These are phyloP conservation scores for Pyrenula aspistea DNA, from an alignment of 495 filamentous ascomycete genomes.

Conservation along the genomic window DNA sequence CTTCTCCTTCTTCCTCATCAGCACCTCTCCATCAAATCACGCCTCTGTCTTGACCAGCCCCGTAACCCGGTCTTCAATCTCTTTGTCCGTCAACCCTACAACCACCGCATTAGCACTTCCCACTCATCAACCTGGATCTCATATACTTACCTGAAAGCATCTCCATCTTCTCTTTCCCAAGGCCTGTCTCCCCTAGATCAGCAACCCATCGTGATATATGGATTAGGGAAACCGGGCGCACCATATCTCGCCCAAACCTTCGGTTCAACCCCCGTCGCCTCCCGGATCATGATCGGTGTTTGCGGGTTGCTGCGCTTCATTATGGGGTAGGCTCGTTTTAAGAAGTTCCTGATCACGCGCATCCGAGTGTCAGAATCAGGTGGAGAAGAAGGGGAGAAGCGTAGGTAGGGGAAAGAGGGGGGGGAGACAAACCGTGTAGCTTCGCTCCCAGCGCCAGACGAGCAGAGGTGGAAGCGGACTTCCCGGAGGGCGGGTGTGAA, in stretches of 20 bases:
- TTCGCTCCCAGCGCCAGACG: slow-evolving; percentile 78
- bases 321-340: slow-evolving; percentile 83
- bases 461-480: slow-evolving; percentile 93
- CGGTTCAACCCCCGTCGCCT: slow-evolving; percentile 70
- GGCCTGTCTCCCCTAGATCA: slow-evolving; percentile 39
- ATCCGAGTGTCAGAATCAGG: neutral
- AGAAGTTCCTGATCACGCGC: slow-evolving; percentile 55
- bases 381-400: neutral
- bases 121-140: slow-evolving; percentile 2
- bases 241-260: slow-evolving; percentile 89
- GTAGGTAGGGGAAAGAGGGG: neutral
- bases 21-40: slow-evolving; percentile 2
- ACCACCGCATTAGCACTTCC: neutral
- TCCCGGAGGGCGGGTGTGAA: slow-evolving; percentile 85
- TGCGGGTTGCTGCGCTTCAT: slow-evolving; percentile 99
- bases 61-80: slow-evolving; percentile 83
- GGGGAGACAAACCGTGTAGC: slow-evolving; percentile 54
- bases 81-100: slow-evolving; percentile 76
- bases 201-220: neutral
- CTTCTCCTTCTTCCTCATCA: neutral
- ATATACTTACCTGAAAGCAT: slow-evolving; percentile 63
- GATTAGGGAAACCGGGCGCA: slow-evolving; percentile 23
- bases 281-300: slow-evolving; percentile 87
- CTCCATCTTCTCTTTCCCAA: slow-evolving; percentile 80
- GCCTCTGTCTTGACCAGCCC: slow-evolving; percentile 56